phyloP scores from a whole-genome alignment of 2,329 filamentous ascomycete species.

The Colletotrichum karsti region DNA sequence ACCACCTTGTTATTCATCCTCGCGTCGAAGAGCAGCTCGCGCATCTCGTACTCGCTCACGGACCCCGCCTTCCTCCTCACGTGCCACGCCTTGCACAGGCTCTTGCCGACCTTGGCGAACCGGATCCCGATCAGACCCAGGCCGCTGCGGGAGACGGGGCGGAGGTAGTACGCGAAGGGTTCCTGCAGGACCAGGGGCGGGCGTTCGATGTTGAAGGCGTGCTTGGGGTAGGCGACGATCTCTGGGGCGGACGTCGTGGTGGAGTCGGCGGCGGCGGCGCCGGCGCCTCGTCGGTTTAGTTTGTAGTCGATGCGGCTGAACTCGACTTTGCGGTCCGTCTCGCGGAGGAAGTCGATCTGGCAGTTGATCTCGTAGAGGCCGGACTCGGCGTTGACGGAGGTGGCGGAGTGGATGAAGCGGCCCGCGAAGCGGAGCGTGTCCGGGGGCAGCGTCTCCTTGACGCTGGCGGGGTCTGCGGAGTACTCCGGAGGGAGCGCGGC shows the following conservation, averaged over 20 bases:
- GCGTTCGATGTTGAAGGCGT: slow-evolving; percentile 45
- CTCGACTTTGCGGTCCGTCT: slow-evolving; percentile 39
- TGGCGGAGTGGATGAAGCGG: slow-evolving; percentile 40
- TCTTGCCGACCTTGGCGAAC: slow-evolving; percentile 10
- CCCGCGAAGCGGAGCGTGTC: slow-evolving; percentile 42
- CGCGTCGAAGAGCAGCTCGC: slow-evolving; percentile 39
- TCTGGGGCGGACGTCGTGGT: slow-evolving; percentile 33
- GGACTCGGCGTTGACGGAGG: slow-evolving; percentile 34
- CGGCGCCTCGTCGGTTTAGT: slow-evolving; percentile 29
- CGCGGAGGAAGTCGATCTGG: slow-evolving; percentile 40
- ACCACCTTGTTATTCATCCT: slow-evolving; percentile 33
- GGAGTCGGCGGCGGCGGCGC: neutral
- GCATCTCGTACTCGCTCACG: slow-evolving; percentile 30
- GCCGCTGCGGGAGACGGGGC: slow-evolving; percentile 1
- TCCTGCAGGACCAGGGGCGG: slow-evolving; percentile 36
- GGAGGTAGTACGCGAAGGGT: slow-evolving; percentile 39
- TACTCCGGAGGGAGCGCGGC: slow-evolving; percentile 13
- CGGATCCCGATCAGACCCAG: slow-evolving; percentile 2
- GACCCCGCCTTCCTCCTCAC: neutral
- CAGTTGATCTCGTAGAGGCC: slow-evolving; percentile 47
- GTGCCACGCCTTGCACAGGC: slow-evolving; percentile 30
- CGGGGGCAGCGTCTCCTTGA: slow-evolving; percentile 34
- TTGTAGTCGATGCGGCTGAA: slow-evolving; percentile 41
- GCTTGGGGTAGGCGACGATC: slow-evolving; percentile 37
- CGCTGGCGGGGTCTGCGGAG: neutral